Evolutionary conservation across 139 green algal genomes (phyloP), one percentile per base, ranked within the genome.

Genomic region (Pleodorina starrii): DNA sequence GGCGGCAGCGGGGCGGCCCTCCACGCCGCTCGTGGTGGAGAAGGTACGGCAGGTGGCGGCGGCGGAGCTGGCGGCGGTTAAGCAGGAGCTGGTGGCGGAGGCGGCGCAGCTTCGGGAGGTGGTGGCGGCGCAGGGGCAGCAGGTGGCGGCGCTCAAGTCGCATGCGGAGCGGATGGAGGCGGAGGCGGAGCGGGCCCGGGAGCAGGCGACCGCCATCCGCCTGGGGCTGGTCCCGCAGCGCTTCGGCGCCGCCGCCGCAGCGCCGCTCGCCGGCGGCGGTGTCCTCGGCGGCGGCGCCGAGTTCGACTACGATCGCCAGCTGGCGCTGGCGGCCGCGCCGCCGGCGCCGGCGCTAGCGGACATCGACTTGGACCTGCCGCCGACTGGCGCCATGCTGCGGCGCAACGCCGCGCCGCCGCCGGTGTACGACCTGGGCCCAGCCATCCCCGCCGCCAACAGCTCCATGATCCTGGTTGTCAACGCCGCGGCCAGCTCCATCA

Each of bases 281-380:
- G n/a, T n/a, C n/a, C n/a, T n/a, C n/a, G 57, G 89, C 91, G 54
- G 54, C 29, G 54, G 54, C 7, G 21, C 54, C 35, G 57, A 90
- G 74, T 89, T 76, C 4, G 90, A 93, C 63, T 93, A 91, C 82
- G 54, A 73, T 48, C 35, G 36, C 54, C 54, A 66, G 54, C 29
- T 66, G 29, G 54, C 7, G 54, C 21, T 12, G 35, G 14, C 12
- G n/a, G 6, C 44, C 14, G 50, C 59, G 60, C 27, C 40, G 44
- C 81, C 80, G 29, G 10, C 66, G 63, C 82, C 83, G 25, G 19
- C 83, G 17, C 77, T 86, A 48, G 40, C 91, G 42, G 91, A 93
- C 59, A 93, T 93, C 36, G 91, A 40, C 0, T 54, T 93, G 48
- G 91, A 93, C 46, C 46, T 93, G 71, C 91, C 91, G 40, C 88